Percentiles rank a stretch among this genome's conserved stretches.
phyloP scores from a whole-genome alignment of 305 asterid genomes.

The Solanum hybrid region DNA sequence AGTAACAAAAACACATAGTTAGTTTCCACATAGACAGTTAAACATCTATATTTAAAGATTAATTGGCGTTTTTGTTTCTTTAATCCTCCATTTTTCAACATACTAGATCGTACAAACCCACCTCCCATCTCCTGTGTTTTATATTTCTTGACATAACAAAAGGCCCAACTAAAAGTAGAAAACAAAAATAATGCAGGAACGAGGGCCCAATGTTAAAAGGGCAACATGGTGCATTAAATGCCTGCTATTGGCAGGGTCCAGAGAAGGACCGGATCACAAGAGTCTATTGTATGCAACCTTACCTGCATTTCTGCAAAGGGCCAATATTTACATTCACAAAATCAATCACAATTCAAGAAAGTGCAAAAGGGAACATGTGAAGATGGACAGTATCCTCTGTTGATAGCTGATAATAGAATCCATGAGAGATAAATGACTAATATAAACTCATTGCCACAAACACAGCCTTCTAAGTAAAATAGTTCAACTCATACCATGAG shows the following conservation, averaged over 20 bases:
- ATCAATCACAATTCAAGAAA: neutral
- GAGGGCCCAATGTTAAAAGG: neutral
- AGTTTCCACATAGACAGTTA: neutral
- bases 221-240: neutral
- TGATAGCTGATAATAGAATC: neutral
- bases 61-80: neutral
- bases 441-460: neutral
- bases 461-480: neutral
- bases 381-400: neutral
- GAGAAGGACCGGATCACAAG: neutral
- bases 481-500: neutral
- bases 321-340: neutral
- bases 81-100: neutral
- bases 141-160: neutral
- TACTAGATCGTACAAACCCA: neutral
- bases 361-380: neutral
- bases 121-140: neutral
- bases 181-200: neutral
- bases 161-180: neutral
- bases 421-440: neutral
- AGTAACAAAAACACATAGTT: neutral
- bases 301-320: neutral
- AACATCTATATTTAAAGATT: neutral
- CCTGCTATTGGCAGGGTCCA: neutral
- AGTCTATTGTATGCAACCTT: neutral